These are phyloP conservation scores for Leishmania major DNA, from an alignment of 208 protist genomes.

Conservation along the genomic window DNA sequence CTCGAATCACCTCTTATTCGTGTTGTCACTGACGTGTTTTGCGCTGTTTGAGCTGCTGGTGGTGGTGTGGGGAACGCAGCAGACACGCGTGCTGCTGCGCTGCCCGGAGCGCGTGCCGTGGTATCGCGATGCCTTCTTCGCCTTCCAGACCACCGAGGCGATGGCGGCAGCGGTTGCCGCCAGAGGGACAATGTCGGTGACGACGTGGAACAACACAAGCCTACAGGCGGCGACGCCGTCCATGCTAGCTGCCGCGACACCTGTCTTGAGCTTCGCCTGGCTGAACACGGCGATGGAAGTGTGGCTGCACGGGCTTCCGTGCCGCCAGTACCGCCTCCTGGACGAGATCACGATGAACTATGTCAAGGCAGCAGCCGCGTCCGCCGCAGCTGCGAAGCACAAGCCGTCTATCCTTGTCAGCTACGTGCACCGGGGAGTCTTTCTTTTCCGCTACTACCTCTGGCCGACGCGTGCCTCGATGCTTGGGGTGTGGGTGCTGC, in stretches of 20 bases:
- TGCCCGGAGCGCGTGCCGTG: slow-evolving; percentile 25
- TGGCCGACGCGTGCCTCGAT: slow-evolving; percentile 48
- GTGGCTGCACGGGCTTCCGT: slow-evolving; percentile 60
- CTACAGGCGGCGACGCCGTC: slow-evolving; percentile 3
- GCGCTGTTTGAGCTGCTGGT: slow-evolving; percentile 50
- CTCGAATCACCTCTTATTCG: slow-evolving; percentile 67
- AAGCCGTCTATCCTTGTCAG: slow-evolving; percentile 3
- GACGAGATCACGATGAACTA: slow-evolving; percentile 16
- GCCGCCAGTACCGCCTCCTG: slow-evolving; percentile 35
- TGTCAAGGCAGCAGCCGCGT: slow-evolving; percentile 2
- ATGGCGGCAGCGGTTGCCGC: slow-evolving; percentile 8
- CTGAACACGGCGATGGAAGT: slow-evolving; percentile 39
- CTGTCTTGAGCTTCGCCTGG: slow-evolving; percentile 40
- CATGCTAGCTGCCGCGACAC: neutral
- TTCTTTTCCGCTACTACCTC: slow-evolving; percentile 49
- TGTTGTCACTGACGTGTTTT: slow-evolving; percentile 57
- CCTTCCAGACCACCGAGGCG: slow-evolving; percentile 16
- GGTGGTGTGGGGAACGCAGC: slow-evolving; percentile 48
- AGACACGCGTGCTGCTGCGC: slow-evolving; percentile 34
- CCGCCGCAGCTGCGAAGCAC: neutral
- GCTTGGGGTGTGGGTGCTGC: slow-evolving; percentile 64
- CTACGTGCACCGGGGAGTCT: slow-evolving; percentile 18
- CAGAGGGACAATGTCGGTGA: neutral
- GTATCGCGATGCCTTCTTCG: slow-evolving; percentile 35
- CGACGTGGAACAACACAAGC: neutral